Evolutionary conservation across 1,284 basidiomycete genomes (phyloP), one percentile per base, ranked within the genome.

Genomic region (Abortiporus biennis): DNA sequence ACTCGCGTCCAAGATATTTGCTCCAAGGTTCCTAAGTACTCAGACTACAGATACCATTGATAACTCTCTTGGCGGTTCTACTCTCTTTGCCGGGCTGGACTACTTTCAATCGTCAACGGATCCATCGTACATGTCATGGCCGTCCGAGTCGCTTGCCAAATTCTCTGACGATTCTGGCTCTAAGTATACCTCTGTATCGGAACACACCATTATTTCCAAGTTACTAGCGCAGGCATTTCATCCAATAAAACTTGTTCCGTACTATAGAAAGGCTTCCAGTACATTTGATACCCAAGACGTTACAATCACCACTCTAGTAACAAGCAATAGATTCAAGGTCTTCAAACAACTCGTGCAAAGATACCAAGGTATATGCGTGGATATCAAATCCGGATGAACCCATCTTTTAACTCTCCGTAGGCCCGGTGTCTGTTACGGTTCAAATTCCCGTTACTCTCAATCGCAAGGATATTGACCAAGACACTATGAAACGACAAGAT

Each of bases 291-390:
- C 59, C 9, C 72, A 82, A 33, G 89, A 91, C 49, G 78, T 92
- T 36, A 90, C 89, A 1, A 78, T 92, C 43, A 86, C 88, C 1
- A 92, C 89, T 1, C 70, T 91, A 22, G 80, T 92, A 22, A 92
- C 90, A 1, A 78, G 74, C 55, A 85, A 87, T 52, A 71, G 89
- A 12, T 84, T 90, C 58, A 69, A 76, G 34, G 82, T 85, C 16
- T 78, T 92, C 53, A 66, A 69, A 12, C 73, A 78, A 40, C 68
- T 92, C 11, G 83, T 82, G 5, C 74, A 80, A 55, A 72, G 71
- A 12, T 91, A 91, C 56, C 68, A 76, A 68, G 87, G 85, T 84
- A 43, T 4, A n/a, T 19, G 33, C 4, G 15, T 17, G 27, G 27
- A 29, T 29, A 8, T 29, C 27, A 29, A 29, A 8, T 29, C 27